A percentile compares a stretch with the other conserved stretches of the same genome.
These are phyloP conservation scores for Gastrolobium villosum DNA, from an alignment of 306 rosid species.

Conservation along the genomic window DNA sequence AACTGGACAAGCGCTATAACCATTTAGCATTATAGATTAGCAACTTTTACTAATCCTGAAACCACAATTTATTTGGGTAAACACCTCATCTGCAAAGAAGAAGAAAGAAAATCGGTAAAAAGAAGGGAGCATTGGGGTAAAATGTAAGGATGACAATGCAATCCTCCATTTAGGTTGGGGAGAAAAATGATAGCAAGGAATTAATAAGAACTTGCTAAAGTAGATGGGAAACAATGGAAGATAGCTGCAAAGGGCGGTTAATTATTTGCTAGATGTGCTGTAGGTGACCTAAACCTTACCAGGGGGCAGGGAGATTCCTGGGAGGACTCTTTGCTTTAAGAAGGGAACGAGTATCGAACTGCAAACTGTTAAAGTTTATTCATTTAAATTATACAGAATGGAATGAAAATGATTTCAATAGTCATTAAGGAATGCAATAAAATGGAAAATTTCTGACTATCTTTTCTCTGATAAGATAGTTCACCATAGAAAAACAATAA, in stretches of 20 bases:
- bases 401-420: slow-evolving; percentile 35
- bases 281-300: neutral
- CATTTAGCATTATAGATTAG: slow-evolving; percentile 27
- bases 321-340: slow-evolving; percentile 21
- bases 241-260: neutral
- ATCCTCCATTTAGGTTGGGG: slow-evolving; percentile 20
- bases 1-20: neutral
- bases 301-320: slow-evolving; percentile 27
- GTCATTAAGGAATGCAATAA: slow-evolving; percentile 27
- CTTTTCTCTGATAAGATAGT: slow-evolving; percentile 32
- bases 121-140: slow-evolving; percentile 6
- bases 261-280: slow-evolving; percentile 23
- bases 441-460: slow-evolving; percentile 9
- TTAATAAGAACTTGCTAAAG: slow-evolving; percentile 27
- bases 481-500: neutral
- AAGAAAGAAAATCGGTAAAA: slow-evolving; percentile 5
- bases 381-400: slow-evolving; percentile 3
- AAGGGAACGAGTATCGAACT: slow-evolving; percentile 29
- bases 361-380: slow-evolving; percentile 11
- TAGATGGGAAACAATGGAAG: slow-evolving; percentile 23
- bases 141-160: slow-evolving; percentile 19
- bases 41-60: slow-evolving; percentile 20
- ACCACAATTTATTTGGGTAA: slow-evolving; percentile 34
- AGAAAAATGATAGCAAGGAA: neutral
- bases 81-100: neutral